Conservation (phyloP, 345 rosid genomes). For the Brassica rapa region DNA sequence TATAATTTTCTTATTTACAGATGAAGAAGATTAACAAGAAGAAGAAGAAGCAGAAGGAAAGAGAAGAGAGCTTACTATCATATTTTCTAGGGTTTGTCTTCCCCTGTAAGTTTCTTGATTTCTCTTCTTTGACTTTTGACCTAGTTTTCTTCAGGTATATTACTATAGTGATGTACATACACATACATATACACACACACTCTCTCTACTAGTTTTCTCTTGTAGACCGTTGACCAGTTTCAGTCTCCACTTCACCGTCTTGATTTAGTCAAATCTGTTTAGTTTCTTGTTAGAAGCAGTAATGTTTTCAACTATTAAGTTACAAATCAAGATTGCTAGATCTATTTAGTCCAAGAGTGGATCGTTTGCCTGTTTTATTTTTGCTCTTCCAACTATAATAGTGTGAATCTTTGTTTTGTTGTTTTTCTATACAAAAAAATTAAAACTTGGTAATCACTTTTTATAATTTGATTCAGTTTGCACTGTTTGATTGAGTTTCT, state of each 20-base stretch:
- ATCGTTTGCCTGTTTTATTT: background rate
- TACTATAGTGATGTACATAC: background rate
- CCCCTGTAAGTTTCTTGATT: conserved; percentile 37
- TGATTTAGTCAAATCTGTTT: background rate
- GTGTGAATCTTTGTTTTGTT: background rate
- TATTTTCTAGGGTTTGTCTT: conserved; percentile 32
- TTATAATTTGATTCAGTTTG: background rate
- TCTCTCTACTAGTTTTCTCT: background rate
- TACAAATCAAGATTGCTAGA: background rate
- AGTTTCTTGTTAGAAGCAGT: background rate
- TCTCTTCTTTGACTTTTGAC: conserved; percentile 29
- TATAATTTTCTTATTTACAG: conserved; percentile 39
- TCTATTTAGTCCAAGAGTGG: background rate
- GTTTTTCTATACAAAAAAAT: background rate
- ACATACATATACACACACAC: background rate
- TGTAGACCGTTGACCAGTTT: background rate
- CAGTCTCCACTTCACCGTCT: background rate
- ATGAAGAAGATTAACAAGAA: conserved; percentile 36
- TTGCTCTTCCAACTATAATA: background rate
- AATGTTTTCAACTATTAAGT: too few species aligned
- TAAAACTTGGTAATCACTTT: background rate
- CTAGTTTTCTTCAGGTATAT: background rate
- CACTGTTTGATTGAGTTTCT: conserved; percentile 10
- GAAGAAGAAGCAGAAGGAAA: background rate
- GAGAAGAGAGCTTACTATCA: conserved; percentile 26